phyloP scores from a whole-genome alignment of 129 eudicot species.

The Erigeron canadensis region DNA sequence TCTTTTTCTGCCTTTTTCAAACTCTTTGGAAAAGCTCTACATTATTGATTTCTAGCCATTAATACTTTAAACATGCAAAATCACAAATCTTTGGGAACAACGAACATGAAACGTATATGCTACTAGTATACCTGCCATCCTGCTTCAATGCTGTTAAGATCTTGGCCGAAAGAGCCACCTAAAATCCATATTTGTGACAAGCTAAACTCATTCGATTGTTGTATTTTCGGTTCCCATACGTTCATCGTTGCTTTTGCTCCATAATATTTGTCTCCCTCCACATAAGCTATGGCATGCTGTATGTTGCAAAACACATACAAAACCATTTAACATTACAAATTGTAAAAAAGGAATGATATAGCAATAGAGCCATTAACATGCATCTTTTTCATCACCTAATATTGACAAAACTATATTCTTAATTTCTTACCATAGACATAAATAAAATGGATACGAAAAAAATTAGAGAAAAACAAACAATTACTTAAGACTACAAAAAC shows the following conservation, averaged over 20 bases:
- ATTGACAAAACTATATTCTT: slow-evolving; percentile 13
- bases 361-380: background rate
- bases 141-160: slow-evolving; percentile 99
- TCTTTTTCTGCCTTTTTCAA: too few species aligned
- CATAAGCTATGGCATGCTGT: slow-evolving; percentile 95
- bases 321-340: background rate
- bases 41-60: slow-evolving; percentile 22
- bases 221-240: slow-evolving; percentile 95
- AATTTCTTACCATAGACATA: background rate
- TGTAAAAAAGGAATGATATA: background rate
- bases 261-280: slow-evolving; percentile 84
- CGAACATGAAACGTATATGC: background rate
- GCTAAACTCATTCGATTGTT: slow-evolving; percentile 91
- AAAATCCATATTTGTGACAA: slow-evolving; percentile 83
- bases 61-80: slow-evolving; percentile 14
- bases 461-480: background rate
- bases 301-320: slow-evolving; percentile 18
- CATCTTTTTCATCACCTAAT: slow-evolving; percentile 1
- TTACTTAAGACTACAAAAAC: background rate
- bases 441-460: slow-evolving; percentile 7
- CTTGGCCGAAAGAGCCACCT: slow-evolving; percentile 97
- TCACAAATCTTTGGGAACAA: background rate
- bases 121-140: slow-evolving; percentile 81
- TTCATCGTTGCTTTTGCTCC: slow-evolving; percentile 95
- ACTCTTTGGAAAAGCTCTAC: background rate